Evolutionary conservation across 371 early-diverging fungal genomes (phyloP), one percentile per base, ranked within the genome.

Genomic region (Syncephalastrum contaminatum): DNA sequence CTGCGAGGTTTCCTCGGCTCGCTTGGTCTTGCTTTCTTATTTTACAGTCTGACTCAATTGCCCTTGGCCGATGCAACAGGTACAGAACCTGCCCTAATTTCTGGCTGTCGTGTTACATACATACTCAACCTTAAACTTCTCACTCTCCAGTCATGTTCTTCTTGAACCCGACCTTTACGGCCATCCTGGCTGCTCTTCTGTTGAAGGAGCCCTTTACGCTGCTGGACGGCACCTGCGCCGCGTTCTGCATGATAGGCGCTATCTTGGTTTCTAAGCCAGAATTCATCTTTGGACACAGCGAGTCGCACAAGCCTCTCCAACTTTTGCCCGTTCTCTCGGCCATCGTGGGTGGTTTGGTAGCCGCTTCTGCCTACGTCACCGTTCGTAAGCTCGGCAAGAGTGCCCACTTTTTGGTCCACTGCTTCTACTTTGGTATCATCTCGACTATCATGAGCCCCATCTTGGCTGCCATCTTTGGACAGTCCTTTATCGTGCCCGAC

Each of bases 21-120:
- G 7, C 56, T 84, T 25, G 89, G 87, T 0, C 64, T 90, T 43
- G 85, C 78, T 0, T 68, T 85, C 8, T 88, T 83, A 60, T 92
- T 88, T 60, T 88, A 77, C 53, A 78, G 85, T 13, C 48, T 91
- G 4, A 83, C 86, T 3, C 70, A 78, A 18, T 66, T 91, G 70
- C 80, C 89, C 2, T 59, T 92, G 51, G 85, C 84, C 5, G 93
- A 92, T 62, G 89, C 90, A 21, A 90, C 88, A 15, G 88, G 75
- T 75, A 67, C 36, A 12, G 36, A 52, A 47, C 15, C 7, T 43
- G 2, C 10, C 36, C 10, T 1, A 24, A 40, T 16, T 5, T 30
- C 4, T 16, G 30, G 40, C 16, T 24, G 15, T 8, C 10, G 36
- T 30, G 25, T 13, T 18, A 15, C 14, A 27, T 10, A 24, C 47